Base-by-base conservation (phyloP, 306 rosid species). In the Psophocarpus tetragonolobus region DNA sequence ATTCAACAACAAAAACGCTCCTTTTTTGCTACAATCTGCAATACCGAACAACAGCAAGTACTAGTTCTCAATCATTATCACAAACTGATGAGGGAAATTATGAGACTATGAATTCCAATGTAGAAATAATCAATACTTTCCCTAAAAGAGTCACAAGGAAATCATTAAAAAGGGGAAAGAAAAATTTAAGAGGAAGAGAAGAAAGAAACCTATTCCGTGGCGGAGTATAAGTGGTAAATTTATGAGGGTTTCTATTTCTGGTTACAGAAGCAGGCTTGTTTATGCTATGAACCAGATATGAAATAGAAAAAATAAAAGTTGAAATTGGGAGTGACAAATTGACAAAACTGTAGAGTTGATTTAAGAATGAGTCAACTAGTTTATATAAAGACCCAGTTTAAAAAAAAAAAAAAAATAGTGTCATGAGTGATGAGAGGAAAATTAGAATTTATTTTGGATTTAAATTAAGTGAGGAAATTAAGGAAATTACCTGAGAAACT, bases 41-140 rank as follows among this genome's bases (percentile, higher is more conserved):
- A 14, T 26, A 48, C 6, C 23, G 18, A 45, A 57, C 51, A 48
- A 61, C 2, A 2, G 29, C 42, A 56, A 36, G 5, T 4, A 68
- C 17, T 23, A 64, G 56, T 60, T 60, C 77, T 66, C 63, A 50
- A 4, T 36, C 44, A 64, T 63, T 42, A 71, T 15, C 41, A 29
- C 12, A 21, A 20, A 24, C 36, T 24, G 13, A 18, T 12, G 26
- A 61, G 33, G 27, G n/a, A 71, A 76, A 24, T 18, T 35, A 70
- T 36, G 13, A 8, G 30, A 48, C 58, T 23, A 9, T 36, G 18
- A 69, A 62, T 61, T 32, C 21, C 0, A 51, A 10, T n/a, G 21
- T 1, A 47, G 63, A 26, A 76, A 76, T 14, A 48, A 78, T 60
- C 33, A 35, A 30, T 56, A 10, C 38, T 68, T 84, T 42, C 84